phyloP scores from a whole-genome alignment of 2,329 filamentous ascomycete genomes.

The Cladorrhinum sp. region DNA sequence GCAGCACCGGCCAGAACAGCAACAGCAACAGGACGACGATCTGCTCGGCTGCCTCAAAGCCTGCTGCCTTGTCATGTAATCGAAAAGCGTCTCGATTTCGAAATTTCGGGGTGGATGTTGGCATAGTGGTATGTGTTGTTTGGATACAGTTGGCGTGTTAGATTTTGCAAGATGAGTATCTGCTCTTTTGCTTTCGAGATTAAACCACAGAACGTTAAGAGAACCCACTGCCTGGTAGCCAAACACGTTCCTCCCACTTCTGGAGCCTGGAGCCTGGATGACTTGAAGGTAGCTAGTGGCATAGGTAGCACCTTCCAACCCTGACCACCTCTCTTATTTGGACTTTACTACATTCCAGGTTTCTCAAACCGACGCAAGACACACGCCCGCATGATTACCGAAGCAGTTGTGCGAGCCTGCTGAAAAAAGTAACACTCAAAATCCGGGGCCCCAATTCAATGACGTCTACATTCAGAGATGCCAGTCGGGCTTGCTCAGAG shows the following conservation, averaged over 20 bases:
- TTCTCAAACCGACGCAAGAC: too few relatives aligned
- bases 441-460: background rate
- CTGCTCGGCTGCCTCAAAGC: conserved; percentile 44
- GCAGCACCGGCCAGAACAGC: conserved; percentile 39
- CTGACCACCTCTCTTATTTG: too few relatives aligned
- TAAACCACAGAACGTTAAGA: too few relatives aligned
- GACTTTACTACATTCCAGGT: too few relatives aligned
- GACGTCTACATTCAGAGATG: background rate
- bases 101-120: background rate
- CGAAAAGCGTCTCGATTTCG: background rate
- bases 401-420: background rate
- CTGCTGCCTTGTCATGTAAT: conserved; percentile 75
- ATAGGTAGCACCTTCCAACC: too few relatives aligned
- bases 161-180: background rate
- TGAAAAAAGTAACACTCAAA: background rate
- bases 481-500: background rate
- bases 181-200: too few relatives aligned
- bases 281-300: too few relatives aligned
- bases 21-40: conserved; percentile 22
- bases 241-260: too few relatives aligned
- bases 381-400: too few relatives aligned
- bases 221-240: too few relatives aligned
- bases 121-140: background rate
- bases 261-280: too few relatives aligned
- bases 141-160: background rate